A percentile compares a stretch with the other conserved stretches of the same genome.
Evolutionary conservation across 1,284 basidiomycete species (phyloP).

Genomic region (Exobasidium rhododendri): DNA sequence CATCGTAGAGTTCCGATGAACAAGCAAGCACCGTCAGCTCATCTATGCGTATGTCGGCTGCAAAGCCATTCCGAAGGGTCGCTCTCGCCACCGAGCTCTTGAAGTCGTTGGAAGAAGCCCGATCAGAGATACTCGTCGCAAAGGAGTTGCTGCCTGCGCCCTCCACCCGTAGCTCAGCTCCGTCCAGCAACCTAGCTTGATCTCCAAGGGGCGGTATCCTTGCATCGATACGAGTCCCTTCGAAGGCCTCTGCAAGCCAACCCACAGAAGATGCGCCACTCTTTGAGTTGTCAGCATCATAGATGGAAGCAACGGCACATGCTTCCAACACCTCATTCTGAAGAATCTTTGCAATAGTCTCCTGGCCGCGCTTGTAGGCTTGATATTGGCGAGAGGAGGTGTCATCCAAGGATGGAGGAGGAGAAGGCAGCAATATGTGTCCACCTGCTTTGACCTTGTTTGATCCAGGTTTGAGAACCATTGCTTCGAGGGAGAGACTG

Average conservation of each 20-base stretch:
- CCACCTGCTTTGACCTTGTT: slow-evolving; percentile 16
- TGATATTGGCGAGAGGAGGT: slow-evolving; percentile 4
- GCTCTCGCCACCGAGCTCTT: slow-evolving; percentile 24
- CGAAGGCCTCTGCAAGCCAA: slow-evolving; percentile 32
- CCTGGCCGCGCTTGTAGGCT: slow-evolving; percentile 20
- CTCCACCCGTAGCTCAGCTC: slow-evolving; percentile 27
- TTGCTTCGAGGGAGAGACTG: not conserved
- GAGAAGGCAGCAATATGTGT: slow-evolving; percentile 15
- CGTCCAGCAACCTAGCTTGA: slow-evolving; percentile 29
- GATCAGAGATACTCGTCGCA: slow-evolving; percentile 9
- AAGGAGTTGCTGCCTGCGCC: slow-evolving; percentile 11
- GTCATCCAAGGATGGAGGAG: not conserved
- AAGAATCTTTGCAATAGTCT: slow-evolving; percentile 28
- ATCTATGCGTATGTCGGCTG: slow-evolving; percentile 26
- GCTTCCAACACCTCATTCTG: slow-evolving; percentile 29
- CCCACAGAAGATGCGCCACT: slow-evolving; percentile 22
- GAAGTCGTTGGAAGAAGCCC: slow-evolving; percentile 11
- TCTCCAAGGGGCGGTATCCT: slow-evolving; percentile 32
- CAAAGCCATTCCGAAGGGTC: slow-evolving; percentile 37
- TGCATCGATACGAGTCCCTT: slow-evolving; percentile 22
- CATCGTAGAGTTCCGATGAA: not conserved
- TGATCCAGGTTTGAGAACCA: slow-evolving; percentile 11
- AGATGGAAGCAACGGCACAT: slow-evolving; percentile 14
- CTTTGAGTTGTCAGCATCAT: slow-evolving; percentile 8
- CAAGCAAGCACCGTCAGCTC: slow-evolving; percentile 25